These are phyloP conservation scores for Aspergillus novoparasiticus DNA, from an alignment of 2,329 filamentous ascomycete genomes.

Conservation along the genomic window DNA sequence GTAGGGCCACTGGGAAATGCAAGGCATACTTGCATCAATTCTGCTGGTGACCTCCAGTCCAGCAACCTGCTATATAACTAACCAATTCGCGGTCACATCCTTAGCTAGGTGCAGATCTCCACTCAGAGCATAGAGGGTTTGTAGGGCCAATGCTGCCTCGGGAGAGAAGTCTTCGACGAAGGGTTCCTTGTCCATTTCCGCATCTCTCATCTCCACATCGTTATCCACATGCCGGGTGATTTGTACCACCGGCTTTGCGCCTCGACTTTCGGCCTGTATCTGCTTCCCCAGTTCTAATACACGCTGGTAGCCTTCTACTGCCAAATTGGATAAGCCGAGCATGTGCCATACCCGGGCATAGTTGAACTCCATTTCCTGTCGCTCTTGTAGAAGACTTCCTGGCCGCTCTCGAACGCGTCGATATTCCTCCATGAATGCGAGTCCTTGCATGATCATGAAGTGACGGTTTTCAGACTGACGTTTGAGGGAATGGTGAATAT, in stretches of 20 bases:
- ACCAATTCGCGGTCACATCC: slow-evolving; percentile 62
- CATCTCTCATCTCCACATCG: slow-evolving; percentile 29
- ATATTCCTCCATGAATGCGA: slow-evolving; percentile 78
- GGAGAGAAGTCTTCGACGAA: slow-evolving; percentile 61
- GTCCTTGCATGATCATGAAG: slow-evolving; percentile 80
- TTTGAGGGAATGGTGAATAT: slow-evolving; percentile 87
- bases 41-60: background rate
- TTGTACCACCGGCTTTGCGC: slow-evolving; percentile 10
- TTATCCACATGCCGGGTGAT: slow-evolving; percentile 48
- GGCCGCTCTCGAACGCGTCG: slow-evolving; percentile 60
- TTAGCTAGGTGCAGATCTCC: slow-evolving; percentile 65
- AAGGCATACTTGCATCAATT: background rate
- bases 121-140: slow-evolving; percentile 65
- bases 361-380: slow-evolving; percentile 82
- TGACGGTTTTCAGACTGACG: slow-evolving; percentile 88
- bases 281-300: slow-evolving; percentile 55
- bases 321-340: slow-evolving; percentile 72
- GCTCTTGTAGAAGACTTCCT: slow-evolving; percentile 47
- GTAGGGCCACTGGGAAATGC: background rate
- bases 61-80: slow-evolving; percentile 44
- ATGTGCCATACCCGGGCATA: slow-evolving; percentile 75
- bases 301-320: slow-evolving; percentile 69
- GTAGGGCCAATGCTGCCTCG: slow-evolving; percentile 75
- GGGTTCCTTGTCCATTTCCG: slow-evolving; percentile 12
- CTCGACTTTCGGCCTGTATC: slow-evolving; percentile 41